These are phyloP conservation scores for Russula foetens DNA, from an alignment of 768 basidiomycete species.

Conservation along the genomic window DNA sequence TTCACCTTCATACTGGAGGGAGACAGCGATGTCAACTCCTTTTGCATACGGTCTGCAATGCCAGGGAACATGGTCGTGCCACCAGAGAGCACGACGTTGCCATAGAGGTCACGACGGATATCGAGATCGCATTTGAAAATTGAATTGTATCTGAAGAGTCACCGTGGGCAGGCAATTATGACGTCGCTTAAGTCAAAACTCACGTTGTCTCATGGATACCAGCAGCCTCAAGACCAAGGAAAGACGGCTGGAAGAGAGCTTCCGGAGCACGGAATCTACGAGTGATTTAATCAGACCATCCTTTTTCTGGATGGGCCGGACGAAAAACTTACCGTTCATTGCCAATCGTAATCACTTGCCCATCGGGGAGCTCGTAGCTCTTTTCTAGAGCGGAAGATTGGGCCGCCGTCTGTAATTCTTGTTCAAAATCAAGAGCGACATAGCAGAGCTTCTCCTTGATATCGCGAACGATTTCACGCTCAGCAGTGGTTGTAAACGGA, in stretches of 20 bases:
- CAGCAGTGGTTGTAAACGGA: slow-evolving; percentile 88
- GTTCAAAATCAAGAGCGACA: slow-evolving; percentile 90
- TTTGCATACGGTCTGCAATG: slow-evolving; percentile 93
- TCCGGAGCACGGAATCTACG: slow-evolving; percentile 47
- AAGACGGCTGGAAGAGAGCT: slow-evolving; percentile 50
- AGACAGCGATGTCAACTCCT: slow-evolving; percentile 78
- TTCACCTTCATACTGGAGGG: slow-evolving; percentile 92
- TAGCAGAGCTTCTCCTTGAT: slow-evolving; percentile 94
- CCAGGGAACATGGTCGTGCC: slow-evolving; percentile 77
- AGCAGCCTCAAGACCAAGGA: slow-evolving; percentile 64
- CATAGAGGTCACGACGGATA: slow-evolving; percentile 72
- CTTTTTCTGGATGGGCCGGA: background rate
- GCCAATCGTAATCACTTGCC: slow-evolving; percentile 85
- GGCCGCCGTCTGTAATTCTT: slow-evolving; percentile 85
- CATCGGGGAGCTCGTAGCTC: slow-evolving; percentile 86
- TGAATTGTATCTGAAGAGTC: slow-evolving; percentile 41
- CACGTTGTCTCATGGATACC: slow-evolving; percentile 73
- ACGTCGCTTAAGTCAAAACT: slow-evolving; percentile 13
- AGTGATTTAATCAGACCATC: background rate
- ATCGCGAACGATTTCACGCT: slow-evolving; percentile 90
- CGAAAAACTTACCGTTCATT: slow-evolving; percentile 42
- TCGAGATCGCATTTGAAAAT: slow-evolving; percentile 67
- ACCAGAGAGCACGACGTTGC: slow-evolving; percentile 75
- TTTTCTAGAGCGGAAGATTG: slow-evolving; percentile 87
- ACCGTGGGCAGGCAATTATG: background rate